A percentile compares a stretch with the other conserved stretches of the same genome.
These are phyloP conservation scores for Bipolaris oryzae DNA, from an alignment of 2,329 filamentous ascomycete species.

Conservation along the genomic window DNA sequence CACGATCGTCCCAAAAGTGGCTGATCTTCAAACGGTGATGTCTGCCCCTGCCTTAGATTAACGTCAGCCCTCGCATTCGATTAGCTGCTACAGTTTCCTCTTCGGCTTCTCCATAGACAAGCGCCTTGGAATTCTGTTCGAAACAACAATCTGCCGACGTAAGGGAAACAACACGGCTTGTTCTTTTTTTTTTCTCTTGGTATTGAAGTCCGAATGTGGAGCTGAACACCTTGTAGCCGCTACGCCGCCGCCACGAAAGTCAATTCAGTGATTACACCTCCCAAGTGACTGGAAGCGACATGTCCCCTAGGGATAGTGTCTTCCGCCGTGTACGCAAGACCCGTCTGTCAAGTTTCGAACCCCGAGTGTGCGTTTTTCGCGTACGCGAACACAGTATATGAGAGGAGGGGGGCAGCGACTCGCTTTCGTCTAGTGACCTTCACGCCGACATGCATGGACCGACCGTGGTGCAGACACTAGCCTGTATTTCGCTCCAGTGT, in stretches of 20 bases:
- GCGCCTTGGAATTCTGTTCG: background rate
- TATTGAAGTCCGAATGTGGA: conserved; percentile 3
- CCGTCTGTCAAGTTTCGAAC: background rate
- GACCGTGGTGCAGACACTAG: background rate
- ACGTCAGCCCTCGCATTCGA: conserved; percentile 6
- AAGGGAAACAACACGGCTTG: background rate
- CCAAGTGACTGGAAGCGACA: background rate
- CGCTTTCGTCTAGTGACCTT: background rate
- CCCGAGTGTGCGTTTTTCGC: background rate
- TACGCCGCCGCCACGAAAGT: background rate
- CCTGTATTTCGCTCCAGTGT: background rate
- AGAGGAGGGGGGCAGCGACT: background rate
- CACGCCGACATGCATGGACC: background rate
- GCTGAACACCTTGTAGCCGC: background rate
- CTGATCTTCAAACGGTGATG: conserved; percentile 42
- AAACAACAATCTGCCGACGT: background rate
- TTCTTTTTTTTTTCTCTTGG: background rate
- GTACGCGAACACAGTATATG: background rate
- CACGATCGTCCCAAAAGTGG: conserved; percentile 30
- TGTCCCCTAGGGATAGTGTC: background rate
- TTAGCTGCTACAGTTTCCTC: conserved; percentile 7
- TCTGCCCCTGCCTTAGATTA: conserved; percentile 38
- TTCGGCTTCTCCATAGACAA: background rate
- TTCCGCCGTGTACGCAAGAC: background rate
- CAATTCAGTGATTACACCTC: background rate